Percentiles rank a stretch among this genome's conserved stretches.
Conservation (phyloP, 2,329 filamentous ascomycete genomes). For the Colletotrichum trifolii region DNA sequence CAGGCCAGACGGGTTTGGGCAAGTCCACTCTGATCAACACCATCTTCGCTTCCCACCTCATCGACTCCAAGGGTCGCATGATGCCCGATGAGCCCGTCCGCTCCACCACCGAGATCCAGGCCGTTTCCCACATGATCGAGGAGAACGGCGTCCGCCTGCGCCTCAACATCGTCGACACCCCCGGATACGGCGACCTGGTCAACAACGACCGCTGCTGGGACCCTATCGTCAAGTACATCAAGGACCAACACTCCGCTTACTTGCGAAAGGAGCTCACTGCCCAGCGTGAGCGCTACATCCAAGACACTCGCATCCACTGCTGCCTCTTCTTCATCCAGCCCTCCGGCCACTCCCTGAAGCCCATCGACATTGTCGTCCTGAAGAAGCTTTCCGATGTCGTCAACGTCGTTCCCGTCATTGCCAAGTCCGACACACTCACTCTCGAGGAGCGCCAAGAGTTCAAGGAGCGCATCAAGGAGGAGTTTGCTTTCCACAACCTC, state of each 20-base stretch:
- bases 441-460: constrained; percentile 95
- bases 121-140: constrained; percentile 98
- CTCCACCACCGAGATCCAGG: constrained; percentile 97
- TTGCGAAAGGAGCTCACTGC: constrained; percentile 99
- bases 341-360: constrained; percentile 97
- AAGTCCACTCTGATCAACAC: constrained; percentile 99
- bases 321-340: constrained; percentile 99
- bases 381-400: constrained; percentile 99
- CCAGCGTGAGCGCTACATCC: constrained; percentile 98
- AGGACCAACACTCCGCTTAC: constrained; percentile 99
- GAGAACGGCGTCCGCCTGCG: constrained; percentile 98
- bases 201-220: constrained; percentile 99
- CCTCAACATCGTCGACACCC: constrained; percentile 98
- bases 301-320: constrained; percentile 99
- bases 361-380: constrained; percentile 98
- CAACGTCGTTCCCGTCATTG: constrained; percentile 98
- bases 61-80: constrained; percentile 97
- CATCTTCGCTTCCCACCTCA: constrained; percentile 99
- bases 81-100: constrained; percentile 92
- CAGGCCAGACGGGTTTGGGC: constrained; percentile 97
- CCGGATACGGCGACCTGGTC: constrained; percentile 97
- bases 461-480: constrained; percentile 99
- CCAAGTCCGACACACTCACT: constrained; percentile 96
- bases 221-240: constrained; percentile 99
- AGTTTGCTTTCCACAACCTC: constrained; percentile 99